Evolutionary conservation across 306 rosid species (phyloP), one percentile per base, ranked within the genome.

Genomic region (Hippophae rhamnoides): DNA sequence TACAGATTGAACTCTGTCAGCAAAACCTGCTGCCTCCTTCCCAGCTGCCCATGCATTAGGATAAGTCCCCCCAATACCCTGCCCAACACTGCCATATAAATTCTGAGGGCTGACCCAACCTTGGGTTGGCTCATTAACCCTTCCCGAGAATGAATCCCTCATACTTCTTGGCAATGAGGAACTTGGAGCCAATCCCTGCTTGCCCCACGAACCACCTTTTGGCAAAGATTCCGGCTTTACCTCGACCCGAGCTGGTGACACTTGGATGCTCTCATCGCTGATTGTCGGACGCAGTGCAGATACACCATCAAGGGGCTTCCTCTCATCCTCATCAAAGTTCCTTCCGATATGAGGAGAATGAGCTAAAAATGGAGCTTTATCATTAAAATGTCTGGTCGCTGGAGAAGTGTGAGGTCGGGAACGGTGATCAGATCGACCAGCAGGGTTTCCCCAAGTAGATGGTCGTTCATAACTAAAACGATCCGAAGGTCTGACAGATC

Each of bases 321-420:
- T 74, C 73, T 93, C 99, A 77, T 93, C 99, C 77, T 93, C 99
- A 47, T 93, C 99, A 46, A 93, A 93, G 72, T 93, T 88, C 72
- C 90, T 79, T 14, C 99, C 99, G 71, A 93, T 93, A 44, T 81
- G 85, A 2, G 81, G 72, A 64, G 86, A 40, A 43, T 82, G 85
- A 47, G 88, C 49, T 12, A 88, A 74, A 61, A 93, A 88, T 0
- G 83, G 86, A 10, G 82, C 76, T 60, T 86, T 88, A 38, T 93
- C 95, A 66, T 93, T 95, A 7, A 74, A 84, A 75, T 75, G 89
- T 80, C 89, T 86, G 23, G 86, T 77, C 0, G 85, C 86, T 0
- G 97, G 95, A 0, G 97, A 86, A 1, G 99, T 81, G 41, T 86
- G 95, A 0, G 99, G 99, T 66, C 94, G 78, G 41, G 99, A 80